Evolutionary conservation across 306 rosid genomes (phyloP), one percentile per base, ranked within the genome.

Genomic region (Sphenostylis stenocarpa): DNA sequence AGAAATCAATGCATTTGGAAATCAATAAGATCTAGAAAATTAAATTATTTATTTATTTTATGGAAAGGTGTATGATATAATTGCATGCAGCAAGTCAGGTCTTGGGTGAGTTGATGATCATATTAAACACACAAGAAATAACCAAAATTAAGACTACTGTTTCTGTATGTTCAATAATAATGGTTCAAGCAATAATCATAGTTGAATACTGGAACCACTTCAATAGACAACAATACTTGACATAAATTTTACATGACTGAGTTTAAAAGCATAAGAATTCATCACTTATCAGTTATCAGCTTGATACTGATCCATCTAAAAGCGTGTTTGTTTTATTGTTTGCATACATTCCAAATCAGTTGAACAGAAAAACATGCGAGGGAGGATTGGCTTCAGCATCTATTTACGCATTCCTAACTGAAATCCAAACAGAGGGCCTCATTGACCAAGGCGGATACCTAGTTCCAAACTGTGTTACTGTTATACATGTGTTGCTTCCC

Each of bases 81-180:
- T 10, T 55, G 53, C 44, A 66, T 16, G 60, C 31, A 47, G 65
- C 36, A 72, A 28, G 41, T 21, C 17, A 47, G 57, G 49, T 80
- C 45, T 21, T 28, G 28, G 65, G 38, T 1, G 20, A n/a, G n/a
- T 52, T 36, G 6, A 43, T 68, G 13, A 21, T 79, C 70, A 17
- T 48, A 38, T 56, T 73, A 52, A 56, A 34, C 67, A 48, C 63
- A 73, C 6, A 45, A 23, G 38, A 29, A 81, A 58, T 55, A 47
- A 26, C 64, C 4, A 15, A 67, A 38, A 48, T 38, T 19, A 17
- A 17, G 36, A 38, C 20, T 29, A 75, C 39, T 14, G 38, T 60
- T 81, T 49, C 36, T 3, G 3, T 41, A 11, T 61, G 38, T 19
- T 61, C 81, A 69, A 43, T 17, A 62, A 69, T 28, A 67, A 61